A percentile compares a stretch with the other conserved stretches of the same genome.
Conservation (phyloP, 1,139 yeast species). For the Candida sp. region DNA sequence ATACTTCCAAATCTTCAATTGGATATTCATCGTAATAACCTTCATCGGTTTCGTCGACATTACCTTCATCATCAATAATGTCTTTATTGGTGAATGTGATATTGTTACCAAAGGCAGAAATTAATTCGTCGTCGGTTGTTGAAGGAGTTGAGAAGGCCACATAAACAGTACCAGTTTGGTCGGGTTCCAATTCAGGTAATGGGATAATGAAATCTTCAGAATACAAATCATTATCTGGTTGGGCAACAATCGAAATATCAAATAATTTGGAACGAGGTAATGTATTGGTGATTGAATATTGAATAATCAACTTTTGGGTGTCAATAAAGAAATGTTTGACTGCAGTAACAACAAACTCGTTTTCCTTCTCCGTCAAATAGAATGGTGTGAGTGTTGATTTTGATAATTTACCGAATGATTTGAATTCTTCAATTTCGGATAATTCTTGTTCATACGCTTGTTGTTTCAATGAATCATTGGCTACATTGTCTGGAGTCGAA, state of each 20-base stretch:
- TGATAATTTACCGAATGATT: slow-evolving; percentile 67
- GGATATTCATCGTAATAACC: slow-evolving; percentile 95
- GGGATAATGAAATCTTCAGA: slow-evolving; percentile 75
- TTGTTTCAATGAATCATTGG: slow-evolving; percentile 46
- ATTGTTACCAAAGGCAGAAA: slow-evolving; percentile 63
- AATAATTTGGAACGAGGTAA: slow-evolving; percentile 74
- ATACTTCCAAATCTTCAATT: slow-evolving; percentile 73
- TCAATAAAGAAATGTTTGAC: slow-evolving; percentile 74
- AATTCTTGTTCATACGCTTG: slow-evolving; percentile 69
- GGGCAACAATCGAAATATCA: slow-evolving; percentile 71
- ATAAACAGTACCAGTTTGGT: slow-evolving; percentile 70
- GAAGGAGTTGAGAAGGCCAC: slow-evolving; percentile 68
- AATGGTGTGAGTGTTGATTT: slow-evolving; percentile 62
- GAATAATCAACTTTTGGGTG: slow-evolving; percentile 72
- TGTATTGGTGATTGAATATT: slow-evolving; percentile 84
- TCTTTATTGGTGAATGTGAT: slow-evolving; percentile 80
- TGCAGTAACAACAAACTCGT: slow-evolving; percentile 87
- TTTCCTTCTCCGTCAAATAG: slow-evolving; percentile 86
- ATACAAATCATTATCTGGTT: slow-evolving; percentile 58
- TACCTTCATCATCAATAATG: slow-evolving; percentile 71
- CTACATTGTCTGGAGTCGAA: slow-evolving; percentile 18
- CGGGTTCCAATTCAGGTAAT: slow-evolving; percentile 68
- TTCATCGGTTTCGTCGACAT: slow-evolving; percentile 66
- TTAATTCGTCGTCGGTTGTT: slow-evolving; percentile 34
- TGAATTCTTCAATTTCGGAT: slow-evolving; percentile 65